Percentiles rank a stretch among this genome's conserved stretches.
phyloP scores from a whole-genome alignment of 495 filamentous ascomycete species.

The Lasiosphaeriaceae sp. region DNA sequence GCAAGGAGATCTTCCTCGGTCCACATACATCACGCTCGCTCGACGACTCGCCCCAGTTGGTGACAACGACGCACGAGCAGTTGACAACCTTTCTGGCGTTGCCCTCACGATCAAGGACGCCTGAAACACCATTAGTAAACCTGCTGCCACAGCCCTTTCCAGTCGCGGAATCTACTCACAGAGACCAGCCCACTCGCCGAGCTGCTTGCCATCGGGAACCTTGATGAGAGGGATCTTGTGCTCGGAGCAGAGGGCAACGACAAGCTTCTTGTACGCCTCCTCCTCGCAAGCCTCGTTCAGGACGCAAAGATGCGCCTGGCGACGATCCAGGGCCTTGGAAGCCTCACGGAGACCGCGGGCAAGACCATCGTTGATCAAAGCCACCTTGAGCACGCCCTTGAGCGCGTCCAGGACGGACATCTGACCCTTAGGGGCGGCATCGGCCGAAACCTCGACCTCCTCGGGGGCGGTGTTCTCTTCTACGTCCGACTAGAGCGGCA shows the following conservation, averaged over 20 bases:
- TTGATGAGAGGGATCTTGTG: conserved; percentile 99
- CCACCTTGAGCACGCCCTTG: conserved; percentile 95
- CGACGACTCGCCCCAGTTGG: conserved; percentile 99
- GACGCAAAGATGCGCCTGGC: conserved; percentile 99
- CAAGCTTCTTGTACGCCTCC: conserved; percentile 99
- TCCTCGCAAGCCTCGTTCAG: conserved; percentile 99
- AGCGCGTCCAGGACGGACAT: conserved; percentile 98
- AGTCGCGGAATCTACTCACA: conserved; percentile 81
- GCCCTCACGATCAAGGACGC: conserved; percentile 96
- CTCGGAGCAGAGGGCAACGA: conserved; percentile 94
- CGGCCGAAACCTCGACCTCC: conserved; percentile 88
- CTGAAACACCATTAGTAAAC: conserved; percentile 40
- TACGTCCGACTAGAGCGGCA: conserved; percentile 51
- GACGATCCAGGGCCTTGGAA: conserved; percentile 92
- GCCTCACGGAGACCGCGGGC: conserved; percentile 97
- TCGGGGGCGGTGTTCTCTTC: conserved; percentile 79
- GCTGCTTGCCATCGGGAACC: conserved; percentile 98
- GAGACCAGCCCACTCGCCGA: conserved; percentile 99
- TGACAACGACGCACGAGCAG: conserved; percentile 99
- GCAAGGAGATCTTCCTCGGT: conserved; percentile 99
- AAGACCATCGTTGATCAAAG: conserved; percentile 98
- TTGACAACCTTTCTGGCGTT: conserved; percentile 99
- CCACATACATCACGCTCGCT: conserved; percentile 90
- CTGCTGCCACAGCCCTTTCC: too few species aligned
- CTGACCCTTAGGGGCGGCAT: conserved; percentile 76